A percentile compares a stretch with the other conserved stretches of the same genome.
Evolutionary conservation across 768 basidiomycete species (phyloP).

Genomic region (Paxillus involutus): DNA sequence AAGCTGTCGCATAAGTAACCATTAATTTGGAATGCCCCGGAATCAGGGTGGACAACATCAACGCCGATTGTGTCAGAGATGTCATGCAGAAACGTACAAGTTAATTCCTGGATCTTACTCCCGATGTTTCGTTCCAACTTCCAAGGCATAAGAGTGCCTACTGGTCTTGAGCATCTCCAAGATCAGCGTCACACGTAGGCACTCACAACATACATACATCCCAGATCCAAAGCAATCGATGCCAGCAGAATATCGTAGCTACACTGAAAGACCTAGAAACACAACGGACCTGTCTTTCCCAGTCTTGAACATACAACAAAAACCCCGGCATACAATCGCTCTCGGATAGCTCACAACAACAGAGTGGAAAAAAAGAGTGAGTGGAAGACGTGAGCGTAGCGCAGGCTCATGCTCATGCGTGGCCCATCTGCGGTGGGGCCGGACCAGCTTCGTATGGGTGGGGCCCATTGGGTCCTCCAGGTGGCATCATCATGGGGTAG

Average conservation of each 20-base stretch:
- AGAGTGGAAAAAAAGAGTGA: constrained; percentile 4
- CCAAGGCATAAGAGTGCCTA: background rate
- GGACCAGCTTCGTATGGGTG: constrained; percentile 73
- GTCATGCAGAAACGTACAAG: background rate
- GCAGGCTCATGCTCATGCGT: constrained; percentile 44
- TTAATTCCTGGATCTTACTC: too few species aligned
- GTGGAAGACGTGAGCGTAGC: background rate
- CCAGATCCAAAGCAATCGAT: constrained; percentile 27
- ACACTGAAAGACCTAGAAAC: constrained; percentile 17
- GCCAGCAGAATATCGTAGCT: constrained; percentile 29
- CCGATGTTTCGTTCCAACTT: too few species aligned
- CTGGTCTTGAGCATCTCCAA: background rate
- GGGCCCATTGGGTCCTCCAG: constrained; percentile 59
- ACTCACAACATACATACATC: background rate
- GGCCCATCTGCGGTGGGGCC: constrained; percentile 74
- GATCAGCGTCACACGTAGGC: background rate
- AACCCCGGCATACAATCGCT: constrained; percentile 18
- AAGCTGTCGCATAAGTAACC: too few species aligned
- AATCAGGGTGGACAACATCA: too few species aligned
- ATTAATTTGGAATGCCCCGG: too few species aligned
- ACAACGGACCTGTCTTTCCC: constrained; percentile 1
- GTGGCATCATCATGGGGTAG: constrained; percentile 89
- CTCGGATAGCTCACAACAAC: constrained; percentile 27
- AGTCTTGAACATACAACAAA: constrained; percentile 20
- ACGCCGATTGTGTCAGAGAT: background rate